Base-by-base conservation (phyloP, 2,329 filamentous ascomycete genomes). In the Talaromyces islandicus region DNA sequence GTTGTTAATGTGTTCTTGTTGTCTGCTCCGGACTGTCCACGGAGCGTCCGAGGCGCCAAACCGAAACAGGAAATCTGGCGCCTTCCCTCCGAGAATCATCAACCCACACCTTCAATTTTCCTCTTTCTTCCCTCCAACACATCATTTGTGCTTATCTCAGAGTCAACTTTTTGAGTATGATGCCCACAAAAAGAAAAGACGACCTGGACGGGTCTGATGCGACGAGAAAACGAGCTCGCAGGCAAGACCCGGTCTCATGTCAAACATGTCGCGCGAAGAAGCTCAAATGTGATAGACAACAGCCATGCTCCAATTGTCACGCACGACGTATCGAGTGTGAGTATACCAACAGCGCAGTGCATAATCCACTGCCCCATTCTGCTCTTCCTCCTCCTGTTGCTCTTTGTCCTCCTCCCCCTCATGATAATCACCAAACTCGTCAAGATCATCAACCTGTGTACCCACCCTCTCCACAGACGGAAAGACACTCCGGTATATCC, bases 211-310 rank as follows among this genome's bases (percentile, higher is more conserved):
- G 25, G 7, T 11, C 17, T 9, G 54, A 64, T 1, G 7, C 41
- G 4, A 17, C 61, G 2, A 60, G 57, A n/a, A 70, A 68, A 54
- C 65, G 64, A 7, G 46, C 60, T 25, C 63, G 64, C 9, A 56
- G 73, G 48, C 73, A 76, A 61, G 72, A 75, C 17, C 75, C 75
- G 0, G 73, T 77, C 1, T 77, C 75, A 0, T 77, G 75, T 54
- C 70, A 71, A 12, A 74, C 69, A 9, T 77, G 75, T 57, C 68
- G 74, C 3, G 65, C 67, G 62, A 73, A 74, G 64, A 76, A 83
- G 75, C 78, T 84, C 41, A 84, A 82, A 72, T 84, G 82, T 67
- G 78, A 83, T 66, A 78, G 81, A 3, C 76, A 76, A 52, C 70
- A 75, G 14, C 82, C 82, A 12, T 84, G 82, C 65, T 77, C 76